Conservation (phyloP, 371 early-diverging fungal species). For the Mortierella sp. region DNA sequence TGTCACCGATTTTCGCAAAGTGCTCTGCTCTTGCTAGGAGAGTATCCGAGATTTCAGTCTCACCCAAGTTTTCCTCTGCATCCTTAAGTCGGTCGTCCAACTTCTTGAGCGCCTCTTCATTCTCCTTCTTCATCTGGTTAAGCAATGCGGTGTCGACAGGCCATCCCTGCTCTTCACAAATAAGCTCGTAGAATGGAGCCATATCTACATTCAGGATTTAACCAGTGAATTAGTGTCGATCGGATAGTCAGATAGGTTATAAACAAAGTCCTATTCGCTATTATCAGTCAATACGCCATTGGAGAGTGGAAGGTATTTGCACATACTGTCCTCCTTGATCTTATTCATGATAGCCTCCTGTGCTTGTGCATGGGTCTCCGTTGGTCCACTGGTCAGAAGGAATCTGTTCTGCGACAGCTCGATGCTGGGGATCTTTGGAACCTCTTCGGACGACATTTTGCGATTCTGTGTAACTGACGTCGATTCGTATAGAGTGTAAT, state of each 20-base stretch:
- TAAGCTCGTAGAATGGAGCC: conserved; percentile 83
- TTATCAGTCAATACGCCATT: background rate
- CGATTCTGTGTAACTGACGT: background rate
- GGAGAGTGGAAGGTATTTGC: background rate
- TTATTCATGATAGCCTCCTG: conserved; percentile 69
- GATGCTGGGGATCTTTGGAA: conserved; percentile 85
- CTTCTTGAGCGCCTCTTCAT: conserved; percentile 78
- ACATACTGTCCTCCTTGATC: conserved; percentile 81
- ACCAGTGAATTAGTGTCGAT: background rate
- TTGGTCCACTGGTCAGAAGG: conserved; percentile 76
- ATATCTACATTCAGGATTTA: conserved; percentile 71
- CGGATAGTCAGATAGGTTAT: background rate
- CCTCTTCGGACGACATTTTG: conserved; percentile 66
- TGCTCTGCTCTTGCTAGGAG: conserved; percentile 94
- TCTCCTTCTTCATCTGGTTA: conserved; percentile 71
- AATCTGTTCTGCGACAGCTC: conserved; percentile 81
- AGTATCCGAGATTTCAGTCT: conserved; percentile 94
- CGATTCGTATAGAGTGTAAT: conserved; percentile 1
- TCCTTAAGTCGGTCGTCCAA: conserved; percentile 90
- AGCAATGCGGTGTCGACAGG: conserved; percentile 68
- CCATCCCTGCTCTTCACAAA: conserved; percentile 75
- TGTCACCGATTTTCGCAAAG: conserved; percentile 94
- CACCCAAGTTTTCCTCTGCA: conserved; percentile 93
- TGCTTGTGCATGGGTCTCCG: conserved; percentile 69
- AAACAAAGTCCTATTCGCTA: background rate